These are phyloP conservation scores for Suhomyces pyralidae DNA, from an alignment of 805 yeast species.

Conservation along the genomic window DNA sequence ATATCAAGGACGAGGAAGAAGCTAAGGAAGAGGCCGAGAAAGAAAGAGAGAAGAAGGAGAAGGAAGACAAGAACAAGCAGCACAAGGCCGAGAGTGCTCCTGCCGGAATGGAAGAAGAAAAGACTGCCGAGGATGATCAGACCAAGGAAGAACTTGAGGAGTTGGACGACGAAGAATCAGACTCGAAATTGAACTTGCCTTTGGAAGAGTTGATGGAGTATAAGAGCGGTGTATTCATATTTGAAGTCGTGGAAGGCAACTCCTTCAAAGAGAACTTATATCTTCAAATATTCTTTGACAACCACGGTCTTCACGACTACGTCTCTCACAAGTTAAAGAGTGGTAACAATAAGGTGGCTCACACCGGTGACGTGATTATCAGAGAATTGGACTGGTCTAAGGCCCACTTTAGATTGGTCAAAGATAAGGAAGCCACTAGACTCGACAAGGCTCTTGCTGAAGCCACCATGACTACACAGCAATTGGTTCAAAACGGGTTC, in stretches of 20 bases:
- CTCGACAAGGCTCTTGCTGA: constrained; percentile 59
- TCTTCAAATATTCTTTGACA: constrained; percentile 77
- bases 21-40: constrained; percentile 15
- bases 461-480: constrained; percentile 60
- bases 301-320: constrained; percentile 62
- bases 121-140: constrained; percentile 21
- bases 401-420: constrained; percentile 58
- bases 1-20: constrained; percentile 53
- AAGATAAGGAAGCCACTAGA: constrained; percentile 52
- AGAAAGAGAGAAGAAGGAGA: constrained; percentile 20
- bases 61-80: constrained; percentile 33
- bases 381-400: constrained; percentile 77
- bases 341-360: constrained; percentile 29
- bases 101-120: constrained; percentile 13
- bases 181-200: constrained; percentile 45
- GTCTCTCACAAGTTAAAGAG: constrained; percentile 54
- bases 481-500: constrained; percentile 64
- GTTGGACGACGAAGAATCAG: constrained; percentile 20
- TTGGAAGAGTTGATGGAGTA: constrained; percentile 55
- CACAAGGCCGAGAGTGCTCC: constrained; percentile 20
- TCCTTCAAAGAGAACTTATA: constrained; percentile 55
- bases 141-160: constrained; percentile 30
- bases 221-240: constrained; percentile 74
- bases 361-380: constrained; percentile 69
- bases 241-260: constrained; percentile 59